A percentile compares a stretch with the other conserved stretches of the same genome.
Evolutionary conservation across 2,329 filamentous ascomycete species (phyloP).

Genomic region (Ceratocystis alfenasii): DNA sequence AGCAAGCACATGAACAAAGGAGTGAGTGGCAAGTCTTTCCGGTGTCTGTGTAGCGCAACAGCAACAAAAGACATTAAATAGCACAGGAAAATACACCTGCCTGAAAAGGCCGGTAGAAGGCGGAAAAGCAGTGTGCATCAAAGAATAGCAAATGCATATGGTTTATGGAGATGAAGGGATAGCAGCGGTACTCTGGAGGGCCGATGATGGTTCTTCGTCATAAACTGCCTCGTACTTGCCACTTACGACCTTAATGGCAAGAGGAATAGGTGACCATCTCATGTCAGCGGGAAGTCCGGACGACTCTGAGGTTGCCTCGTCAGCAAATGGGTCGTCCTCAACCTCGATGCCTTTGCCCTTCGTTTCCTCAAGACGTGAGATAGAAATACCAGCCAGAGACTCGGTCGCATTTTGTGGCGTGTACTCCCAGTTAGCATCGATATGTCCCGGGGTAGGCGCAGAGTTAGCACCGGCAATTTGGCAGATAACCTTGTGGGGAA

Average conservation of each 20-base stretch:
- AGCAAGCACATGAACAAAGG: background rate
- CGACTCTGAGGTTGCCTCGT: conserved; percentile 26
- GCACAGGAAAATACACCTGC: background rate
- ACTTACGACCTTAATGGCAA: conserved; percentile 55
- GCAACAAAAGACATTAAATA: background rate
- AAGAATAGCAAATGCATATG: background rate
- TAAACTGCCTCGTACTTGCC: conserved; percentile 54
- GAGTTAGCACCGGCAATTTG: conserved; percentile 63
- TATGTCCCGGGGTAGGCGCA: conserved; percentile 57
- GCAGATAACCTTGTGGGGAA: conserved; percentile 67
- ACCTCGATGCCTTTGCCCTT: conserved; percentile 39
- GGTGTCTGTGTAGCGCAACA: background rate
- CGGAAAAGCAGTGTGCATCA: background rate
- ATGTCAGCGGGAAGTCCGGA: conserved; percentile 26
- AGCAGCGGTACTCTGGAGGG: conserved; percentile 16
- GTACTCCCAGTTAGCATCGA: conserved; percentile 75
- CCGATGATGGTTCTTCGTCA: conserved; percentile 31
- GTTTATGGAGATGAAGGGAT: conserved; percentile 6
- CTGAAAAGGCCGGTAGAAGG: background rate
- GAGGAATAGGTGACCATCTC: conserved; percentile 55
- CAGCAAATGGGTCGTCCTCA: conserved; percentile 59
- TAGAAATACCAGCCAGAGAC: conserved; percentile 44
- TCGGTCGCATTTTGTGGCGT: conserved; percentile 27
- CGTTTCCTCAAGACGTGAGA: conserved; percentile 43
- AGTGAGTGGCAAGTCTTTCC: background rate